Evolutionary conservation across 306 rosid genomes (phyloP), one percentile per base, ranked within the genome.

Genomic region (Betula pendula): DNA sequence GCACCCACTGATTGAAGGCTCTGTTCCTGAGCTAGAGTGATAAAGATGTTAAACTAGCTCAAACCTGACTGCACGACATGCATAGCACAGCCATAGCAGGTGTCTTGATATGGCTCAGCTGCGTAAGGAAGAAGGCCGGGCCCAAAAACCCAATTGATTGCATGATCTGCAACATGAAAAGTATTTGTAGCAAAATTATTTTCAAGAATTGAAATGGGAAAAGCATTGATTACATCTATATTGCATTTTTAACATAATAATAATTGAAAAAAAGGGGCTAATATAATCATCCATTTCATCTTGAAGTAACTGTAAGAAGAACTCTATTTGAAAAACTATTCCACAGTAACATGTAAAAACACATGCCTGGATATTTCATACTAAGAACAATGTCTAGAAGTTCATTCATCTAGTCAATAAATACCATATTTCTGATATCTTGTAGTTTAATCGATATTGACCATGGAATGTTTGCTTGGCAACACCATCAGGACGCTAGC

Each of bases 41-140:
- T 62, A 77, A 43, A 47, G 63, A 68, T 82, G 76, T 43, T 27
- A 19, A 33, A 73, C 66, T 69, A 71, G 83, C 38, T 77, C 83
- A 56, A 79, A 96, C 99, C 98, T 96, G 98, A 89, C 98, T 87
- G 87, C 98, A 96, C 51, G 98, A 91, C 98, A 96, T 92, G 87
- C 94, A 93, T 31, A 89, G 76, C 56, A 92, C 97, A 83, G 97
- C 98, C 92, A 91, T 78, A 70, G 93, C 82, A 4, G 98, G 97
- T 83, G 96, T 91, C 79, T 66, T 85, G 76, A 91, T 88, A 73
- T 81, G 90, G 80, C 94, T 88, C 73, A 93, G 93, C 88, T 85
- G 98, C 24, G 96, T 85, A 82, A 88, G 98, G 80, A 93, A 92
- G 85, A 96, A 87, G 20, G 98, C 97, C 7, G 99, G 98, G 76